phyloP scores from a whole-genome alignment of 1,139 yeast species.

The Kurtzmaniella natalensis region DNA sequence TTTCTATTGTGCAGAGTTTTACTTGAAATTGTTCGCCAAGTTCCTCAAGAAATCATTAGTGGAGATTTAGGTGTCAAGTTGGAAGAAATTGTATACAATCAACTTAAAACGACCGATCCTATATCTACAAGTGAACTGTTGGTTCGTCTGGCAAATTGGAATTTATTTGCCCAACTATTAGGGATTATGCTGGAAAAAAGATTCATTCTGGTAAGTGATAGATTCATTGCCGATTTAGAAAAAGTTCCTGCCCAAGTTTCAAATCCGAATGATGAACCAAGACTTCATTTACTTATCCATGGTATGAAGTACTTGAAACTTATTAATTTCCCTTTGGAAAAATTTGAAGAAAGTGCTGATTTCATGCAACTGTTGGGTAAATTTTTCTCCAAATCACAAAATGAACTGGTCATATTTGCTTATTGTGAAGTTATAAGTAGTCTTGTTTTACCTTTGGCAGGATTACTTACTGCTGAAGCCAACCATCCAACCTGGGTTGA shows the following conservation, averaged over 20 bases:
- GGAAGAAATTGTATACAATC: slow-evolving; percentile 92
- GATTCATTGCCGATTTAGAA: slow-evolving; percentile 90
- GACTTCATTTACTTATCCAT: slow-evolving; percentile 69
- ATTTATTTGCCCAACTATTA: slow-evolving; percentile 78
- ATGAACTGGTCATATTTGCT: slow-evolving; percentile 62
- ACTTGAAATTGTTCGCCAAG: slow-evolving; percentile 88
- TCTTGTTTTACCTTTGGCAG: slow-evolving; percentile 77
- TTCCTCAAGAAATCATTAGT: slow-evolving; percentile 67
- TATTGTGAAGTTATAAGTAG: slow-evolving; percentile 82
- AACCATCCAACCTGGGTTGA: slow-evolving; percentile 95
- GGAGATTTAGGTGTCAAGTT: slow-evolving; percentile 78
- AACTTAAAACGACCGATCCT: slow-evolving; percentile 85
- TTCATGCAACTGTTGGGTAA: slow-evolving; percentile 82
- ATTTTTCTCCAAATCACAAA: slow-evolving; percentile 66
- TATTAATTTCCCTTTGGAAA: slow-evolving; percentile 81
- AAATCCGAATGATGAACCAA: slow-evolving; percentile 60
- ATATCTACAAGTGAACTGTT: slow-evolving; percentile 54
- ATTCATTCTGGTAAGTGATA: slow-evolving; percentile 83
- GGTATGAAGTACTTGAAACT: slow-evolving; percentile 87
- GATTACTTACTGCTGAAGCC: slow-evolving; percentile 84
- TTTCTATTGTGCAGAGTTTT: slow-evolving; percentile 89
- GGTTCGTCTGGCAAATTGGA: slow-evolving; percentile 91
- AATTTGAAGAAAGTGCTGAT: slow-evolving; percentile 89
- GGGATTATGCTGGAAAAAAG: slow-evolving; percentile 88
- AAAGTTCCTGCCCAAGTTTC: slow-evolving; percentile 57